Percentiles rank a stretch among this genome's conserved stretches.
Conservation (phyloP, 352 stramenopile genomes). For the Globisporangium acanthophoron region DNA sequence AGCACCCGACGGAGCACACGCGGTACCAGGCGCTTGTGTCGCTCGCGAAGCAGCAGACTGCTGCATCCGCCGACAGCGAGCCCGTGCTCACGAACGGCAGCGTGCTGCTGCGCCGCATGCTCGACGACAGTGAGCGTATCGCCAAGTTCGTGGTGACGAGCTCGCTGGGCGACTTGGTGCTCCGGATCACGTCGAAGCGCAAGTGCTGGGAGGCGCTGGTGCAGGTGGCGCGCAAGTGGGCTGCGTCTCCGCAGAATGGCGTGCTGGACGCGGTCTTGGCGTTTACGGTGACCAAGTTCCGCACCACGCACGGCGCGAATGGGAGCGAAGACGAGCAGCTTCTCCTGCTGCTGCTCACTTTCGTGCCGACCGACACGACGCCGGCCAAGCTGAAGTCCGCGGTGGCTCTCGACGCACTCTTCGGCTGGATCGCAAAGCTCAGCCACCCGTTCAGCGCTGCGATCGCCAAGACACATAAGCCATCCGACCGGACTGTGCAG, state of each 20-base stretch:
- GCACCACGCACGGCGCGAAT: slow-evolving; percentile 10
- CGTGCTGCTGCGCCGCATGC: slow-evolving; percentile 60
- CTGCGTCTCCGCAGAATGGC: neutral
- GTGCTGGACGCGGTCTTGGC: slow-evolving; percentile 43
- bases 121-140: slow-evolving; percentile 74
- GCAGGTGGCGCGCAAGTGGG: slow-evolving; percentile 50
- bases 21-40: slow-evolving; percentile 70
- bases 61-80: slow-evolving; percentile 6
- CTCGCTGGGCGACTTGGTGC: slow-evolving; percentile 46
- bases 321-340: slow-evolving; percentile 46
- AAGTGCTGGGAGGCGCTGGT: slow-evolving; percentile 47
- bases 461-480: slow-evolving; percentile 7
- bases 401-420: slow-evolving; percentile 30
- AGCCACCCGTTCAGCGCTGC: slow-evolving; percentile 48
- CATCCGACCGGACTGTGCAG: slow-evolving; percentile 13
- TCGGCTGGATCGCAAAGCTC: slow-evolving; percentile 37
- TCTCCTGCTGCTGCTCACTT: slow-evolving; percentile 55
- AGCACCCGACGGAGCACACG: slow-evolving; percentile 70
- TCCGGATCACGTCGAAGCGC: slow-evolving; percentile 47
- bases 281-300: slow-evolving; percentile 52
- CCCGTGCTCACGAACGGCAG: slow-evolving; percentile 43
- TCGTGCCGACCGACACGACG: slow-evolving; percentile 15
- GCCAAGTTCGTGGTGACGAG: slow-evolving; percentile 50
- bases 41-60: slow-evolving; percentile 45
- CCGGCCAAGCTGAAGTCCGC: slow-evolving; percentile 8